Percentiles rank a stretch among this genome's conserved stretches.
phyloP scores from a whole-genome alignment of 2,329 filamentous ascomycete genomes.

The Fusarium sp. region DNA sequence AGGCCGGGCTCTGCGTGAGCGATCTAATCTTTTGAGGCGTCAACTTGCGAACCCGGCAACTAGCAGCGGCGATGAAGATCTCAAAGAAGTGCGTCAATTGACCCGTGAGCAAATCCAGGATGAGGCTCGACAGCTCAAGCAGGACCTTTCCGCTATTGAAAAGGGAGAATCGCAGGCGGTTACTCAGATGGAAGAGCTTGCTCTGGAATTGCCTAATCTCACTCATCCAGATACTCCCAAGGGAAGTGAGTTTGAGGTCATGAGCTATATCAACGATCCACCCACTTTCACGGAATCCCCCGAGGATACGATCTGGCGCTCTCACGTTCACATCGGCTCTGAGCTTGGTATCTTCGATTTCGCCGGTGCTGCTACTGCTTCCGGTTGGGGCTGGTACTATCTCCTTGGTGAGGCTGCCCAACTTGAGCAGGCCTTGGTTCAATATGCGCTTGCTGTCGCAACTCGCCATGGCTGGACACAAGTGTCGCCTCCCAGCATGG shows the following conservation, averaged over 20 bases:
- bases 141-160: slow-evolving; percentile 70
- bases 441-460: slow-evolving; percentile 84
- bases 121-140: slow-evolving; percentile 75
- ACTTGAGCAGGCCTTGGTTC: slow-evolving; percentile 93
- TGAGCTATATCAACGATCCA: slow-evolving; percentile 84
- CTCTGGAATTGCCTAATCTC: slow-evolving; percentile 86
- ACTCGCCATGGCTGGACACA: slow-evolving; percentile 81
- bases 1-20: slow-evolving; percentile 72
- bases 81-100: slow-evolving; percentile 53
- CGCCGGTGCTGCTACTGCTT: slow-evolving; percentile 80
- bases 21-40: slow-evolving; percentile 72
- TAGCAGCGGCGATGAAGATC: slow-evolving; percentile 59
- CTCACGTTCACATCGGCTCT: slow-evolving; percentile 87
- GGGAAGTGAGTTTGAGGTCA: slow-evolving; percentile 72
- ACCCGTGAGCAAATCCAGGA: slow-evolving; percentile 68
- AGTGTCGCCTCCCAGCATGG: slow-evolving; percentile 87
- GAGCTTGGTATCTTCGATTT: slow-evolving; percentile 95
- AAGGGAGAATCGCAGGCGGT: slow-evolving; percentile 70
- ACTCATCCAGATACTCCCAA: slow-evolving; percentile 82
- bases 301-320: slow-evolving; percentile 67
- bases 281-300: slow-evolving; percentile 57
- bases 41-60: slow-evolving; percentile 66
- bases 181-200: slow-evolving; percentile 78
- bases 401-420: slow-evolving; percentile 90
- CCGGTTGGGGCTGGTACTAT: slow-evolving; percentile 98